These are phyloP conservation scores for Trametes maxima DNA, from an alignment of 768 basidiomycete genomes.

Conservation along the genomic window DNA sequence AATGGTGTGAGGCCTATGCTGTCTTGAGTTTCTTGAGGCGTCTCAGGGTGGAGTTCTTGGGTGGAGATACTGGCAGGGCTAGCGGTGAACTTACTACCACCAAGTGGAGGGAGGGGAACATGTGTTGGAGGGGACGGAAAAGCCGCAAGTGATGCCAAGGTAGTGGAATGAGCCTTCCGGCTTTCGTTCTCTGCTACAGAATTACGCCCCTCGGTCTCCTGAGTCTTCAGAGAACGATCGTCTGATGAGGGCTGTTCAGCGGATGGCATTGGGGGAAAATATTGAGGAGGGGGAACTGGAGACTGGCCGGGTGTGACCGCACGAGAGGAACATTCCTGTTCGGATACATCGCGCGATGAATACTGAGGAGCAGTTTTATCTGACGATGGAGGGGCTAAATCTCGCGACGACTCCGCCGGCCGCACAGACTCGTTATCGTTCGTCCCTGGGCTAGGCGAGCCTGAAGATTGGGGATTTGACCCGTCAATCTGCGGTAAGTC, in stretches of 20 bases:
- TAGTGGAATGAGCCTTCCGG: conserved; percentile 34
- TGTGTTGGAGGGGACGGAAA: conserved; percentile 77
- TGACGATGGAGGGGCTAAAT: not conserved
- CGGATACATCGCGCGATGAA: conserved; percentile 20
- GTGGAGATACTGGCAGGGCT: conserved; percentile 10
- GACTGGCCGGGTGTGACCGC: conserved; percentile 24
- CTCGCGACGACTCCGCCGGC: not conserved
- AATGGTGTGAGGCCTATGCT: conserved; percentile 14
- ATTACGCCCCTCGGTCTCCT: not conserved
- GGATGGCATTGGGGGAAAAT: conserved; percentile 12
- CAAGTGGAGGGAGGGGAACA: conserved; percentile 59
- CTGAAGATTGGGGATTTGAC: conserved; percentile 2
- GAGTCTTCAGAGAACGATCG: not conserved
- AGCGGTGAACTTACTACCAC: conserved; percentile 14
- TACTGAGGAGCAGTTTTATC: conserved; percentile 25
- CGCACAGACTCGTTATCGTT: not conserved
- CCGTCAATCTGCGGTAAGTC: conserved; percentile 41
- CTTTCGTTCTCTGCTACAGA: conserved; percentile 13
- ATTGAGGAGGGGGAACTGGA: conserved; percentile 24
- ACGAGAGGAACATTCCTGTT: conserved; percentile 20
- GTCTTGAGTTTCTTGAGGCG: conserved; percentile 2
- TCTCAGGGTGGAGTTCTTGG: conserved; percentile 8
- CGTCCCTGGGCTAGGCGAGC: conserved; percentile 1
- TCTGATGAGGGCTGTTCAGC: conserved; percentile 7
- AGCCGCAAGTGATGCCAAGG: conserved; percentile 68